Evolutionary conservation across 345 rosid genomes (phyloP).

Genomic region (Aurinia saxatilis): DNA sequence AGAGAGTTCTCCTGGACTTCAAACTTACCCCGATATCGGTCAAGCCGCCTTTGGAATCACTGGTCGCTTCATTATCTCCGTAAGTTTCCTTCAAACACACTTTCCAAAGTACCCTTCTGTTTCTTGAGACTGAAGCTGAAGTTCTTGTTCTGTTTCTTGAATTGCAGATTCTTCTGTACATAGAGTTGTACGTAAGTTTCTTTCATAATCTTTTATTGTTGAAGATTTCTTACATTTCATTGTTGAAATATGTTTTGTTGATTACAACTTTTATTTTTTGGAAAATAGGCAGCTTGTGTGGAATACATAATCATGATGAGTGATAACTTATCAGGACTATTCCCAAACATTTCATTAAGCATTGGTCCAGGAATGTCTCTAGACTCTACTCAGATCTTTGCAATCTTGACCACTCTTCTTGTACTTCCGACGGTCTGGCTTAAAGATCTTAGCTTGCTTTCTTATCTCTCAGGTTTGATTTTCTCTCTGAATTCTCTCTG

Average conservation of each 20-base stretch:
- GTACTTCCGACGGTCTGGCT: slow-evolving; percentile 92
- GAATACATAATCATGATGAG: slow-evolving; percentile 80
- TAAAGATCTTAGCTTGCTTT: slow-evolving; percentile 62
- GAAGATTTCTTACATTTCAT: neutral
- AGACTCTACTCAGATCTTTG: slow-evolving; percentile 41
- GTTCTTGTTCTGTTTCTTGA: slow-evolving; percentile 20
- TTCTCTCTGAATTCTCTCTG: neutral
- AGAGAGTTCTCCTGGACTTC: slow-evolving; percentile 65
- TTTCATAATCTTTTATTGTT: neutral
- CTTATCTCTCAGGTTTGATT: slow-evolving; percentile 68
- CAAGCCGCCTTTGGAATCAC: slow-evolving; percentile 74
- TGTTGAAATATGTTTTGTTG: neutral
- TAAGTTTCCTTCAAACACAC: slow-evolving; percentile 25
- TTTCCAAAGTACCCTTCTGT: neutral
- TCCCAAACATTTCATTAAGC: slow-evolving; percentile 44
- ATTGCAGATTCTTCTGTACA: slow-evolving; percentile 55
- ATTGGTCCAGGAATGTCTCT: slow-evolving; percentile 40
- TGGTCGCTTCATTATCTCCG: slow-evolving; percentile 57
- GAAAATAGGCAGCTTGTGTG: slow-evolving; percentile 64
- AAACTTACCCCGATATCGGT: slow-evolving; percentile 80
- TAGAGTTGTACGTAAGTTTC: slow-evolving; percentile 80
- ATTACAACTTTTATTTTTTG: neutral
- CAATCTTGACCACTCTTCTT: slow-evolving; percentile 41
- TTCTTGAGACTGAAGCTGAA: slow-evolving; percentile 24
- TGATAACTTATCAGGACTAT: slow-evolving; percentile 62